phyloP scores from a whole-genome alignment of 306 rosid species.

The Lathyrus aphaca region DNA sequence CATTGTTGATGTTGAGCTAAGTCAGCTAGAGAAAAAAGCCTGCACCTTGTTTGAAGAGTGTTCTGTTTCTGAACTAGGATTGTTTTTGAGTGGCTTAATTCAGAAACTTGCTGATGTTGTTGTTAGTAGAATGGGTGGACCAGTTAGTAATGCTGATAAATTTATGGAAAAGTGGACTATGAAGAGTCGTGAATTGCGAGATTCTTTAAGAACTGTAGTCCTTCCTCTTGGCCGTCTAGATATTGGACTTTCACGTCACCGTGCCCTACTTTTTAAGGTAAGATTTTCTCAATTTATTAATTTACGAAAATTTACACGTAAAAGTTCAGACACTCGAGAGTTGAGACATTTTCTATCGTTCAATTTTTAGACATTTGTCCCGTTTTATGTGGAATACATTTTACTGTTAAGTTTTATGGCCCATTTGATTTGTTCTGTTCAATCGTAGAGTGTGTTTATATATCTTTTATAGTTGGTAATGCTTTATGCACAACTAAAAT shows the following conservation, averaged over 20 bases:
- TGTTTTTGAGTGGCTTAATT: conserved; percentile 69
- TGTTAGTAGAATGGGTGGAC: conserved; percentile 96
- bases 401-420: conserved; percentile 7
- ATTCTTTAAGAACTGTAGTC: conserved; percentile 61
- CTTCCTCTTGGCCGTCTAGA: conserved; percentile 92
- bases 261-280: conserved; percentile 97
- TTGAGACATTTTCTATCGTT: conserved; percentile 11
- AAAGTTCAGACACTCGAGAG: conserved; percentile 18
- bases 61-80: conserved; percentile 61
- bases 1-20: conserved; percentile 66
- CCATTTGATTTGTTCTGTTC: conserved; percentile 34
- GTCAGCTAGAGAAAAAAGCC: conserved; percentile 71
- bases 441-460: conserved; percentile 26
- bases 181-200: conserved; percentile 73
- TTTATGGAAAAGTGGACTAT: conserved; percentile 71
- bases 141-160: conserved; percentile 83
- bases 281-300: conserved; percentile 25
- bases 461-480: conserved; percentile 10
- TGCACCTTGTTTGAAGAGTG: conserved; percentile 54
- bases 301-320: conserved; percentile 14
- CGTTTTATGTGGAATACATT: conserved; percentile 19
- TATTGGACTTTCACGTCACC: conserved; percentile 96
- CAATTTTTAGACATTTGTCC: conserved; percentile 13
- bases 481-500: conserved; percentile 9
- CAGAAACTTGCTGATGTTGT: conserved; percentile 91